Percentiles rank a stretch among this genome's conserved stretches.
phyloP scores from a whole-genome alignment of 257 asterid species.

The Nicotiana noctiflora region DNA sequence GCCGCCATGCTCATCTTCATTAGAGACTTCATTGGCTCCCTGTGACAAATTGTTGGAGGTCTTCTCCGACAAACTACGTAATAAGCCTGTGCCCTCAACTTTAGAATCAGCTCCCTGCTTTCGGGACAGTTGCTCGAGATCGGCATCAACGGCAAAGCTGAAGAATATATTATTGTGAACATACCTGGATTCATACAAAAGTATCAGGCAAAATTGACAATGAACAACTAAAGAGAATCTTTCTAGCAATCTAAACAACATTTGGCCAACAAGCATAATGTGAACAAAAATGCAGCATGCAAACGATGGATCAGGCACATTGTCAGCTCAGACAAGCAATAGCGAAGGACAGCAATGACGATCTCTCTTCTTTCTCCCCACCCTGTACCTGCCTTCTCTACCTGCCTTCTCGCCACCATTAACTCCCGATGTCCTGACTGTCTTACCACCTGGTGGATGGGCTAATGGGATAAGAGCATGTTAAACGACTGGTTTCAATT shows the following conservation, averaged over 20 bases:
- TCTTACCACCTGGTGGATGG: not conserved
- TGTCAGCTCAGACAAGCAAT: not conserved
- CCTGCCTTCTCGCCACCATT: not conserved
- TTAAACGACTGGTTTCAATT: not conserved
- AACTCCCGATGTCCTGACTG: not conserved
- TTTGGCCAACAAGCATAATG: not conserved
- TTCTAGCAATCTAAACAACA: not conserved
- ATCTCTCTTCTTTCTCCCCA: not conserved
- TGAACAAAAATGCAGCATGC: not conserved
- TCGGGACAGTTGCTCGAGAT: conserved; percentile 56
- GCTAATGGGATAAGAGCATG: not conserved
- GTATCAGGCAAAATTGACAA: conserved; percentile 4
- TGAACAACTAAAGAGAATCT: not conserved
- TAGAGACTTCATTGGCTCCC: conserved; percentile 22
- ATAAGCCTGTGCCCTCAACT: conserved; percentile 28
- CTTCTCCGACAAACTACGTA: conserved; percentile 31
- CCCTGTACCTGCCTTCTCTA: conserved; percentile 1
- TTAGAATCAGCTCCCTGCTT: conserved; percentile 48
- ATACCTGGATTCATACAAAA: conserved; percentile 42
- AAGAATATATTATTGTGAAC: conserved; percentile 97
- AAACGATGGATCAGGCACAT: not conserved
- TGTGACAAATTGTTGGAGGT: conserved; percentile 25
- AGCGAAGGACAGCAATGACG: not conserved
- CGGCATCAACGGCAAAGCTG: conserved; percentile 90
- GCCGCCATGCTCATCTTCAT: conserved; percentile 30